Percentiles rank a stretch among this genome's conserved stretches.
Evolutionary conservation across 2,329 filamentous ascomycete species (phyloP).

Genomic region (Beauveria sp.): DNA sequence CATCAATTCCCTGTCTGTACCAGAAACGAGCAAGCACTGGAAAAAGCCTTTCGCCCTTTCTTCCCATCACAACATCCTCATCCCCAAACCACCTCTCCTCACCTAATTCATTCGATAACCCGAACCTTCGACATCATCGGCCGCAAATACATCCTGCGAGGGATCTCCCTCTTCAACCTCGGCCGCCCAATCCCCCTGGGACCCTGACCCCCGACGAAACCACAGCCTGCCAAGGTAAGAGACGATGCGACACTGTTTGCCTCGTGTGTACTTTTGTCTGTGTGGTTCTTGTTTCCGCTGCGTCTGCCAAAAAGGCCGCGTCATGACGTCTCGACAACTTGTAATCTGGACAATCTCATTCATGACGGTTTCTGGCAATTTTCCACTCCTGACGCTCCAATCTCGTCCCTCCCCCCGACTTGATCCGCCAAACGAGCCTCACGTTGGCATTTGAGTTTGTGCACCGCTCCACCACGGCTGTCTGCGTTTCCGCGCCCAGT

Average conservation of each 20-base stretch:
- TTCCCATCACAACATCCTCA: background rate
- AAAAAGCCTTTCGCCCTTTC: too few relatives aligned
- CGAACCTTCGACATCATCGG: background rate
- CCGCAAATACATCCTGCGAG: background rate
- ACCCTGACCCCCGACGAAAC: background rate
- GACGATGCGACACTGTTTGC: background rate
- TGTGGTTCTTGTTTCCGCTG: background rate
- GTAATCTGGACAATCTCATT: background rate
- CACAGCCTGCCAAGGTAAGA: constrained; percentile 1
- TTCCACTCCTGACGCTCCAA: background rate
- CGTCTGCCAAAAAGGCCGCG: background rate
- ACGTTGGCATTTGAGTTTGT: background rate
- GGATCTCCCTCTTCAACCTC: background rate
- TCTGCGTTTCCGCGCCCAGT: background rate
- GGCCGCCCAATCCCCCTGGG: background rate
- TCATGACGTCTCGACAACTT: background rate
- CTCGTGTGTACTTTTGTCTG: background rate
- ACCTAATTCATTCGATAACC: background rate
- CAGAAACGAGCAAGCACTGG: too few relatives aligned
- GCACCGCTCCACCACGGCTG: constrained; percentile 4
- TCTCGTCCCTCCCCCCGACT: background rate
- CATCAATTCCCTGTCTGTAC: too few relatives aligned
- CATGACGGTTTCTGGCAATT: background rate
- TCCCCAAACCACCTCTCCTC: background rate
- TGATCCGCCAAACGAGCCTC: background rate